Evolutionary conservation across 2,329 filamentous ascomycete species (phyloP), one percentile per base, ranked within the genome.

Genomic region (Eutypa lata): DNA sequence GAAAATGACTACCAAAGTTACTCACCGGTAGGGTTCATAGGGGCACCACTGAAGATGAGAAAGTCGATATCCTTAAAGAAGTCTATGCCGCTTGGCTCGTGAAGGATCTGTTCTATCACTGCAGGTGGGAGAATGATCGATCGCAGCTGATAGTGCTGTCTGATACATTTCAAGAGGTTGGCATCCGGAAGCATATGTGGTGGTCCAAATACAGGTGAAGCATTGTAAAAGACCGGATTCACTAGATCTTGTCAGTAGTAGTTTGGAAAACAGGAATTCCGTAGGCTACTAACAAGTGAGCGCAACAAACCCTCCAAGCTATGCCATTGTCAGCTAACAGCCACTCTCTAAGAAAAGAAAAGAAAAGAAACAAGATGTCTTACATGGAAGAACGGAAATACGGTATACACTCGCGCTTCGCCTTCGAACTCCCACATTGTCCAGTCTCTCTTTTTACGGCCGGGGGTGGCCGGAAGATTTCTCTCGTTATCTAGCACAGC

Each of bases 311-410:
- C 53, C 53, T 14, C 47, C 53, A 16, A 55, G 43, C 50, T 55
- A 18, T 21, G 6, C n/a, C n/a, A n/a, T n/a, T n/a, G n/a, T n/a
- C n/a, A n/a, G n/a, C n/a, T n/a, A n/a, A n/a, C n/a, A n/a, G n/a
- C n/a, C n/a, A n/a, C n/a, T n/a, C n/a, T n/a, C n/a, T n/a, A n/a
- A n/a, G n/a, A n/a, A n/a, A n/a, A n/a, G n/a, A 18, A 14, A 52
- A 26, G 48, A 24, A 24, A 24, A 45, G 42, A 11, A 22, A 2
- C 13, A 19, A 14, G 5, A 18, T 45, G 40, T 18, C 57, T 49
- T 38, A 57, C 54, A 49, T 57, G 57, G 16, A 55, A 57, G 16
- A 55, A 57, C 2, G 57, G 61, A 24, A 63, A 61, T 0, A 63
- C 45, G 0, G 50, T 60, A 43, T 59, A 65, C 0, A 61, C 21